Evolutionary conservation across 2,329 filamentous ascomycete genomes (phyloP), one percentile per base, ranked within the genome.

Genomic region (Sarocladium oryzae): DNA sequence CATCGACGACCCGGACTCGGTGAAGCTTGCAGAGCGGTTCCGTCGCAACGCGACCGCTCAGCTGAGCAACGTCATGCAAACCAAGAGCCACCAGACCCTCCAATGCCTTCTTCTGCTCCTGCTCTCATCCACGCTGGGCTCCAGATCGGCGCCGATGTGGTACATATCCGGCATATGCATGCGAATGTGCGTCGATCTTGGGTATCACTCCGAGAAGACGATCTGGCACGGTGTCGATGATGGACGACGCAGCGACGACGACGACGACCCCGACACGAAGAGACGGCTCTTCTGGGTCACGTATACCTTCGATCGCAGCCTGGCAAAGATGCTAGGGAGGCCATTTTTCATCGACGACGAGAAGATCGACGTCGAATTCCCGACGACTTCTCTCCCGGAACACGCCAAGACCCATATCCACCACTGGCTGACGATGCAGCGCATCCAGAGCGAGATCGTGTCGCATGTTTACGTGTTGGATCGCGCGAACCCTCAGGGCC

Each of bases 251-350:
- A 4, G 54, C 50, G 20, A 43, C 38, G 41, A 53, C 50, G 20
- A 43, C 38, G 41, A 28, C 20, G 23, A 30, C 16, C 32, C 40
- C 16, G 53, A 56, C 20, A 49, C 51, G 5, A 59, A 60, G 50
- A 48, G 58, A n/a, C 53, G 59, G 1, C 51, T 61, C 1, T 61
- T 61, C 33, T 61, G 59, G 59, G 57, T 59, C n/a, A 59, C 57
- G 2, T 61, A 60, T 33, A 53, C 51, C 2, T 59, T 60, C 48
- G 59, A 61, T 33, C 55, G 58, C 18, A 57, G 56, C 0, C 52
- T 60, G 7, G 54, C 56, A n/a, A 60, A 53, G 5, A 59, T 61
- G 21, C 53, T 60, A 2, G 59, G 59, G 5, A 54, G 58, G 6
- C 58, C 58, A 0, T 61, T 58, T 16, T 58, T 58, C 10, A 40